Evolutionary conservation across 306 rosid genomes (phyloP).

Genomic region (Dalbergia cochinchinensis): DNA sequence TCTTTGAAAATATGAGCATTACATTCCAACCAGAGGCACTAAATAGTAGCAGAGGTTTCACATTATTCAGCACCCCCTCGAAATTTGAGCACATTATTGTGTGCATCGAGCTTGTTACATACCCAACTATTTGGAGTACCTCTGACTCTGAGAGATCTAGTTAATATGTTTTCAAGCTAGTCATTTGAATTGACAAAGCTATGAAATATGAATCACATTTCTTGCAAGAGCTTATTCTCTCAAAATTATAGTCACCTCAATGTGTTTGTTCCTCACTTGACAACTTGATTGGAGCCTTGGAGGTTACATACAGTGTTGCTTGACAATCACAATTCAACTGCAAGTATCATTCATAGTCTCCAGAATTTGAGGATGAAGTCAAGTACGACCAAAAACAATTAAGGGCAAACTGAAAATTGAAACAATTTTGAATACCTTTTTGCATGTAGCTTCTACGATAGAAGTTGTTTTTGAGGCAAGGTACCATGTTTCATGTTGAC

Average conservation of each 20-base stretch:
- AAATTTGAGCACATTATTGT: background rate
- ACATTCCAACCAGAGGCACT: conserved; percentile 12
- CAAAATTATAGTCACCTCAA: conserved; percentile 24
- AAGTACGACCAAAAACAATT: background rate
- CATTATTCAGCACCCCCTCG: conserved; percentile 9
- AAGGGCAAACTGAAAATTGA: background rate
- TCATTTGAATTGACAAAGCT: conserved; percentile 29
- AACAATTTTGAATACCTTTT: background rate
- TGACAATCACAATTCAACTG: conserved; percentile 9
- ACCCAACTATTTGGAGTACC: background rate
- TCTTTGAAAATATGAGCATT: conserved; percentile 19
- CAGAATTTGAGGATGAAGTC: conserved; percentile 29
- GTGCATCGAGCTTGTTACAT: background rate
- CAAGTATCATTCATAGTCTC: background rate
- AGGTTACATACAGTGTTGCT: background rate
- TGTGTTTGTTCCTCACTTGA: conserved; percentile 9
- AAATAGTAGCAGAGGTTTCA: background rate
- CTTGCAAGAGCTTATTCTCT: conserved; percentile 3
- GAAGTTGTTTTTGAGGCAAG: conserved; percentile 7
- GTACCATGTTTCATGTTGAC: conserved; percentile 30
- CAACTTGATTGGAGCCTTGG: conserved; percentile 25
- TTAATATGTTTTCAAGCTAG: conserved; percentile 26
- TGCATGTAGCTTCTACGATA: background rate
- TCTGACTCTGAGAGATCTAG: background rate
- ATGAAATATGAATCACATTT: conserved; percentile 5